Evolutionary conservation across 2,329 filamentous ascomycete genomes (phyloP).

Genomic region (Coleophoma crateriformis): DNA sequence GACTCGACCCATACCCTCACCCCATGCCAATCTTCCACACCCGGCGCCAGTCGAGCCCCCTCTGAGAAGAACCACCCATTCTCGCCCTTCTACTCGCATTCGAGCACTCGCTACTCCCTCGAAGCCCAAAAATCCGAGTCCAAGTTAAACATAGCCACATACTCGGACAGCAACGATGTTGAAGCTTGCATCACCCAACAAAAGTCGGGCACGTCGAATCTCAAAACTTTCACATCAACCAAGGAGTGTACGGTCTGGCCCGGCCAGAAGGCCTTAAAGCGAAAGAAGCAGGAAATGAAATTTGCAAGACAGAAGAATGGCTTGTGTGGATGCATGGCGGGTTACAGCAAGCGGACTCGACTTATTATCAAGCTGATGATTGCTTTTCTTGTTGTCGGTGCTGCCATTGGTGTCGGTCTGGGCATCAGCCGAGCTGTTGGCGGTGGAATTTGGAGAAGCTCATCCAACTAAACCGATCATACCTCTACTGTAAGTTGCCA

Average conservation of each 20-base stretch:
- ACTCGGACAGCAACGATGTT: slow-evolving; percentile 13
- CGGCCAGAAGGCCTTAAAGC: slow-evolving; percentile 52
- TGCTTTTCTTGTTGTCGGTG: slow-evolving; percentile 43
- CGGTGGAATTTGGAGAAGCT: slow-evolving; percentile 48
- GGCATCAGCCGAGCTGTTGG: slow-evolving; percentile 56
- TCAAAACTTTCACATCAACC: background rate
- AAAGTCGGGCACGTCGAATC: background rate
- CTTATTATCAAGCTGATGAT: slow-evolving; percentile 50
- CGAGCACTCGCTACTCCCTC: slow-evolving; percentile 10
- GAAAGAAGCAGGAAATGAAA: slow-evolving; percentile 51
- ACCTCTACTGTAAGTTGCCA: too few species aligned
- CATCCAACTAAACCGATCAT: background rate
- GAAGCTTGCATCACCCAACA: slow-evolving; percentile 10
- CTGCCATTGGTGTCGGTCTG: slow-evolving; percentile 50
- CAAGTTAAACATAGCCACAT: slow-evolving; percentile 9
- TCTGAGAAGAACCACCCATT: slow-evolving; percentile 4
- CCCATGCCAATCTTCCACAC: slow-evolving; percentile 1
- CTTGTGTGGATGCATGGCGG: slow-evolving; percentile 45
- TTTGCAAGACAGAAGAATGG: slow-evolving; percentile 49
- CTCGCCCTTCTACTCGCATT: slow-evolving; percentile 14
- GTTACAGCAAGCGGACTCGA: slow-evolving; percentile 46
- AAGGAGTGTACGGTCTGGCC: slow-evolving; percentile 55
- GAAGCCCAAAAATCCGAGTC: slow-evolving; percentile 15
- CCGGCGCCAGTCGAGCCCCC: background rate
- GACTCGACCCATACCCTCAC: slow-evolving; percentile 11